These are phyloP conservation scores for Lablab purpureus DNA, from an alignment of 306 rosid genomes.

Conservation along the genomic window DNA sequence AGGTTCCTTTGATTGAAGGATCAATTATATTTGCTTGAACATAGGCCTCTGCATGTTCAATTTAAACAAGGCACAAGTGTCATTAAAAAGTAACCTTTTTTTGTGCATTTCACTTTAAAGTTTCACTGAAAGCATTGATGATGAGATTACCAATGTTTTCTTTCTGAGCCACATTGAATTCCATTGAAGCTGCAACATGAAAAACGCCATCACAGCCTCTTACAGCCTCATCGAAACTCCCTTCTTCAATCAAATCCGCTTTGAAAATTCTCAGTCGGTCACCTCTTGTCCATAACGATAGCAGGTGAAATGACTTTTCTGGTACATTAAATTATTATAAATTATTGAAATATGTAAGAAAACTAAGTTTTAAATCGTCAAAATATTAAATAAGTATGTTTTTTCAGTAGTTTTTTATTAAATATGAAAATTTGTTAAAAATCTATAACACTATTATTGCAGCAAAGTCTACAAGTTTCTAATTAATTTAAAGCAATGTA, in stretches of 20 bases:
- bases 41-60: slow-evolving; percentile 57
- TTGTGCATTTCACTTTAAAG: neutral
- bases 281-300: slow-evolving; percentile 58
- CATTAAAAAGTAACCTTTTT: neutral
- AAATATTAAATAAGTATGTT: too few relatives aligned
- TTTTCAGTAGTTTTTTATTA: too few relatives aligned
- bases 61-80: neutral
- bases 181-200: slow-evolving; percentile 83
- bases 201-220: slow-evolving; percentile 75
- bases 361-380: too few relatives aligned
- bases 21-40: slow-evolving; percentile 64
- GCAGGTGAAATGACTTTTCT: slow-evolving; percentile 69
- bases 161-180: slow-evolving; percentile 52
- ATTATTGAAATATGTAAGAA: too few relatives aligned
- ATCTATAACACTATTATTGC: too few relatives aligned
- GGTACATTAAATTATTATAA: slow-evolving; percentile 34
- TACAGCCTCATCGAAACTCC: slow-evolving; percentile 80
- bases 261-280: slow-evolving; percentile 66
- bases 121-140: neutral
- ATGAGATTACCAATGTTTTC: slow-evolving; percentile 62
- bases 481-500: too few relatives aligned
- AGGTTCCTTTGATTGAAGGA: slow-evolving; percentile 69
- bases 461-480: too few relatives aligned
- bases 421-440: too few relatives aligned
- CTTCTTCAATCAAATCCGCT: slow-evolving; percentile 70